Evolutionary conservation across 148 eudicot species (phyloP).

Genomic region (Spergularia bocconei): DNA sequence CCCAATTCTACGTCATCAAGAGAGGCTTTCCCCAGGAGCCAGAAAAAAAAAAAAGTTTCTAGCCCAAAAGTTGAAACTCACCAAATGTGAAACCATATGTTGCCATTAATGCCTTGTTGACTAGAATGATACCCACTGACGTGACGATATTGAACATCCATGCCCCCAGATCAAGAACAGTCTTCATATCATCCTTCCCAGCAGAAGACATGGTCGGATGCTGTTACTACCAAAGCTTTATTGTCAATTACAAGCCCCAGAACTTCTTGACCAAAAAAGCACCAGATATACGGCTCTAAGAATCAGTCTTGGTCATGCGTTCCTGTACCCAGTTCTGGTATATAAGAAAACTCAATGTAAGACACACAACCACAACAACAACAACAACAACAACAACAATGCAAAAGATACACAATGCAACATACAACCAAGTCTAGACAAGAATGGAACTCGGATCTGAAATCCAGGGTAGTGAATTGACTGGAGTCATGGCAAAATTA

Average conservation of each 20-base stretch:
- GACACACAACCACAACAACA: not conserved
- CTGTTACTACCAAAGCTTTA: not conserved
- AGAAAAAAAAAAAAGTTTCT: no score
- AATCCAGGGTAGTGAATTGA: no score
- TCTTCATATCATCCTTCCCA: slow-evolving; percentile 25
- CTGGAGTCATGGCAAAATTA: no score
- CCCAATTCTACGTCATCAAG: no score
- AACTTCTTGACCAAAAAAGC: not conserved
- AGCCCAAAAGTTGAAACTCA: slow-evolving; percentile 5
- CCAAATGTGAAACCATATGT: slow-evolving; percentile 30
- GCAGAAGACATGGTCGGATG: slow-evolving; percentile 20
- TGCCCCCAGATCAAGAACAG: slow-evolving; percentile 27
- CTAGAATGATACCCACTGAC: slow-evolving; percentile 32
- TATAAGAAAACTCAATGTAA: not conserved
- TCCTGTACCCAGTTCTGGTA: slow-evolving; percentile 10
- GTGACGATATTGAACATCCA: slow-evolving; percentile 29
- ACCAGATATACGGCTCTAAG: not conserved
- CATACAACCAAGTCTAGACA: no score
- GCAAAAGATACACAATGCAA: not conserved
- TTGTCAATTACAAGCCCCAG: slow-evolving; percentile 8
- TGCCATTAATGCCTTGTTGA: slow-evolving; percentile 34
- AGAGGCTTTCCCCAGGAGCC: no score
- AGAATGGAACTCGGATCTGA: no score
- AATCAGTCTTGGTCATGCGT: not conserved
- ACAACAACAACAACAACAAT: not conserved